Percentiles rank a stretch among this genome's conserved stretches.
phyloP scores from a whole-genome alignment of 352 stramenopile species.

The Phytophthora meadii region DNA sequence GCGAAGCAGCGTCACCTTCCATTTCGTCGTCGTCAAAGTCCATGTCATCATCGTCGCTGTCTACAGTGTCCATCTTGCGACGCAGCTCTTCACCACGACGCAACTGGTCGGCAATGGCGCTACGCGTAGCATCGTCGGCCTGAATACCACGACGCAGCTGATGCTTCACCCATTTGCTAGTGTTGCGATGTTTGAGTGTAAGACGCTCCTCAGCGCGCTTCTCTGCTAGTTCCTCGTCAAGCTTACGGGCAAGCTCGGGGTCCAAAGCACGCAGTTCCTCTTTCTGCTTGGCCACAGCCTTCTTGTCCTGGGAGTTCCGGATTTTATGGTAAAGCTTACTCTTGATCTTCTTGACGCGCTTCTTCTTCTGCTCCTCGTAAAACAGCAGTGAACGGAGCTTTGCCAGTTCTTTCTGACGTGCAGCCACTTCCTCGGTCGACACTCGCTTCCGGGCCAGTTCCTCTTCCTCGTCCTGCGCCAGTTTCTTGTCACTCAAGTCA shows the following conservation, averaged over 20 bases:
- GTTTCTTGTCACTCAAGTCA: constrained; percentile 63
- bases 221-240: constrained; percentile 87
- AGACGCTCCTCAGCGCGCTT: constrained; percentile 97
- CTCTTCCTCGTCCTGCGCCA: constrained; percentile 74
- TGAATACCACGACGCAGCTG: constrained; percentile 93
- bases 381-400: constrained; percentile 98
- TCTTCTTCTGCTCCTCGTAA: constrained; percentile 98
- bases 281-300: constrained; percentile 88
- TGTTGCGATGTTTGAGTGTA: constrained; percentile 98
- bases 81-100: constrained; percentile 92
- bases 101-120: constrained; percentile 90
- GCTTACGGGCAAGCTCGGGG: constrained; percentile 68
- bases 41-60: constrained; percentile 73
- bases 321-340: constrained; percentile 99
- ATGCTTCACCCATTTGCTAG: constrained; percentile 97
- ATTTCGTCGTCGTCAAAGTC: constrained; percentile 59
- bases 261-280: constrained; percentile 82
- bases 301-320: constrained; percentile 93
- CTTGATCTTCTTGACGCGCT: constrained; percentile 99
- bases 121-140: constrained; percentile 92
- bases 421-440: constrained; percentile 79
- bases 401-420: constrained; percentile 92
- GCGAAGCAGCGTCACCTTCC: constrained; percentile 61
- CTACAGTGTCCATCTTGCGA: constrained; percentile 90
- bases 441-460: constrained; percentile 80